phyloP scores from a whole-genome alignment of 1,284 basidiomycete genomes.

The Marasmius sp. region DNA sequence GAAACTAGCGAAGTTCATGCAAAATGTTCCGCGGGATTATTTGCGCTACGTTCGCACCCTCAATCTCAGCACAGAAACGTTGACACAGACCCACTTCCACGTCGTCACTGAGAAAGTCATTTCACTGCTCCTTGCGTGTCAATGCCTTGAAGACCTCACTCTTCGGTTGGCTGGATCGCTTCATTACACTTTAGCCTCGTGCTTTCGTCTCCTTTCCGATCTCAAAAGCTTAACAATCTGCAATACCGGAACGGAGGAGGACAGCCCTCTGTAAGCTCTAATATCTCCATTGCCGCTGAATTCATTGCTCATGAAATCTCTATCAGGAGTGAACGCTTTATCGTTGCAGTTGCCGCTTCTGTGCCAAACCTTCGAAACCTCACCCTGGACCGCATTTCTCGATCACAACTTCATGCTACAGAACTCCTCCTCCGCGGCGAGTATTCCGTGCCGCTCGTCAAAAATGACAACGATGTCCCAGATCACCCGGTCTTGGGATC shows the following conservation, averaged over 20 bases:
- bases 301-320: slow-evolving; percentile 9
- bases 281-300: slow-evolving; percentile 16
- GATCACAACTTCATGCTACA: slow-evolving; percentile 59
- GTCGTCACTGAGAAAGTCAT: slow-evolving; percentile 46
- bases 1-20: slow-evolving; percentile 50
- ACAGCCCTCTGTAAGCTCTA: slow-evolving; percentile 55
- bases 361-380: slow-evolving; percentile 55
- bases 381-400: slow-evolving; percentile 61
- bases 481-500: slow-evolving; percentile 53
- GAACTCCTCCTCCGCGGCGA: slow-evolving; percentile 50
- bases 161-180: slow-evolving; percentile 55
- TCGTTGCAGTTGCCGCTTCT: slow-evolving; percentile 66
- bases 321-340: slow-evolving; percentile 68
- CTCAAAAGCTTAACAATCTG: slow-evolving; percentile 52
- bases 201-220: slow-evolving; percentile 48
- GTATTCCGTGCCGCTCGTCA: slow-evolving; percentile 56
- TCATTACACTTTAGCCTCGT: slow-evolving; percentile 47
- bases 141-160: slow-evolving; percentile 48
- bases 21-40: slow-evolving; percentile 56
- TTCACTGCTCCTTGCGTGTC: slow-evolving; percentile 47
- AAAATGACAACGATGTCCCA: slow-evolving; percentile 59
- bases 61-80: slow-evolving; percentile 34
- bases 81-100: slow-evolving; percentile 12
- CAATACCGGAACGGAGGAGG: slow-evolving; percentile 53
- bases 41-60: slow-evolving; percentile 55